Evolutionary conservation across 805 yeast genomes (phyloP).

Genomic region (Barnettozyma sp.): DNA sequence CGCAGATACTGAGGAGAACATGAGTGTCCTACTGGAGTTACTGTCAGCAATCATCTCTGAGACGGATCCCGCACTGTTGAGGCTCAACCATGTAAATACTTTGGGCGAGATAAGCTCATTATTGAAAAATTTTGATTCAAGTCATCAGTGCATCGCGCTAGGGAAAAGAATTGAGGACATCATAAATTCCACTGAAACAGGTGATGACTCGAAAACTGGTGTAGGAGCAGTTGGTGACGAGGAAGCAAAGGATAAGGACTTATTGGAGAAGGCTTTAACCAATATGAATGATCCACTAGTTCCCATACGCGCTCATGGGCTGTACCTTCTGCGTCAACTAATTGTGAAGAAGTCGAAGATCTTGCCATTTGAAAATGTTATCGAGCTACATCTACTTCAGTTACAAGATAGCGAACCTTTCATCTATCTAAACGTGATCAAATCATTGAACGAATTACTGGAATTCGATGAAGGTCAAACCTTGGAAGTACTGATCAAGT

Average conservation of each 20-base stretch:
- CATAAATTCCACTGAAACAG: too few relatives aligned
- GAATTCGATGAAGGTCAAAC: constrained; percentile 35
- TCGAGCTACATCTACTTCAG: constrained; percentile 56
- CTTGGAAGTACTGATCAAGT: constrained; percentile 30
- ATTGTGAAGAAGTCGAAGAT: constrained; percentile 44
- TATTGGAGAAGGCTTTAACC: constrained; percentile 52
- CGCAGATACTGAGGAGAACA: constrained; percentile 21
- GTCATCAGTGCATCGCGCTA: constrained; percentile 16
- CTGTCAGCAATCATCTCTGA: constrained; percentile 33
- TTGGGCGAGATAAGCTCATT: constrained; percentile 26
- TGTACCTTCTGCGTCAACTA: constrained; percentile 54
- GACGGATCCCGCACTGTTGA: constrained; percentile 18
- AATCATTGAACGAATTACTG: constrained; percentile 62
- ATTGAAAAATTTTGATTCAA: constrained; percentile 22
- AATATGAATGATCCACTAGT: constrained; percentile 70
- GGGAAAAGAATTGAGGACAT: constrained; percentile 15
- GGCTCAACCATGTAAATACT: constrained; percentile 15
- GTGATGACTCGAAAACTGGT: too few relatives aligned
- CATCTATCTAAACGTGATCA: constrained; percentile 77
- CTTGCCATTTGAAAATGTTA: constrained; percentile 44
- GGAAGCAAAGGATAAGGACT: constrained; percentile 28
- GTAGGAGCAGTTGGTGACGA: too few relatives aligned
- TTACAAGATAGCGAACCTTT: constrained; percentile 79
- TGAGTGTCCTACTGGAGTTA: constrained; percentile 31
- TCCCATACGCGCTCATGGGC: constrained; percentile 84